These are phyloP conservation scores for Asclepias syriaca DNA, from an alignment of 257 asterid genomes.

Conservation along the genomic window DNA sequence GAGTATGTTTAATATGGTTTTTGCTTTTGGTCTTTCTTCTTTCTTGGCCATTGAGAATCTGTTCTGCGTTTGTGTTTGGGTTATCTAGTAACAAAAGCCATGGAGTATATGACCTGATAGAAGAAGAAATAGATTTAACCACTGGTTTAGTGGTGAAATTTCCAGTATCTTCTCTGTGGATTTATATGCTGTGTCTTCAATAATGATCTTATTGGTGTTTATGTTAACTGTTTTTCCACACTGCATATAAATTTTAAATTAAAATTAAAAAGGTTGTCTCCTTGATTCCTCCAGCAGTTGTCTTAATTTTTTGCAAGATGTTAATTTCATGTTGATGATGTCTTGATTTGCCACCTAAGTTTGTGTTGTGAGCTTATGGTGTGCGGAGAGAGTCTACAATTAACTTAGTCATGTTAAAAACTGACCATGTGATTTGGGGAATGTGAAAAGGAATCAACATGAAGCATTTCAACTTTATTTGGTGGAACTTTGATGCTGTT, in stretches of 20 bases:
- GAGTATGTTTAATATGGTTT: conserved; percentile 19
- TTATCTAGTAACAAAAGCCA: not conserved
- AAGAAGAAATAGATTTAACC: not conserved
- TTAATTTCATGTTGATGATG: not conserved
- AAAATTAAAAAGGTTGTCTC: not conserved
- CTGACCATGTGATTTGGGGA: not conserved
- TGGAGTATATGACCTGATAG: not conserved
- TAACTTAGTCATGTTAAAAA: not conserved
- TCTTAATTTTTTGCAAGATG: not conserved
- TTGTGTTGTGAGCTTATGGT: not conserved
- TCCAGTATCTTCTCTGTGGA: not conserved
- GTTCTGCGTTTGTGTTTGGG: not conserved
- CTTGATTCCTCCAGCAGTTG: not conserved
- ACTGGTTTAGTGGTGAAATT: not conserved
- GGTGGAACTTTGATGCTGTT: not conserved
- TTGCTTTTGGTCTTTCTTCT: conserved; percentile 8
- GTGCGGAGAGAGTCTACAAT: not conserved
- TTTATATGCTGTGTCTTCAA: not conserved
- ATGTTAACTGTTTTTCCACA: not conserved
- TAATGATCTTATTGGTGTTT: not conserved
- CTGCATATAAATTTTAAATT: not conserved
- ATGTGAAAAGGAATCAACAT: not conserved
- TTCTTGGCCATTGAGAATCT: not conserved
- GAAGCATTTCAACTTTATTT: not conserved
- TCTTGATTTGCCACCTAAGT: not conserved